Conservation (phyloP, 2,329 filamentous ascomycete species). For the Fusarium xylarioides region DNA sequence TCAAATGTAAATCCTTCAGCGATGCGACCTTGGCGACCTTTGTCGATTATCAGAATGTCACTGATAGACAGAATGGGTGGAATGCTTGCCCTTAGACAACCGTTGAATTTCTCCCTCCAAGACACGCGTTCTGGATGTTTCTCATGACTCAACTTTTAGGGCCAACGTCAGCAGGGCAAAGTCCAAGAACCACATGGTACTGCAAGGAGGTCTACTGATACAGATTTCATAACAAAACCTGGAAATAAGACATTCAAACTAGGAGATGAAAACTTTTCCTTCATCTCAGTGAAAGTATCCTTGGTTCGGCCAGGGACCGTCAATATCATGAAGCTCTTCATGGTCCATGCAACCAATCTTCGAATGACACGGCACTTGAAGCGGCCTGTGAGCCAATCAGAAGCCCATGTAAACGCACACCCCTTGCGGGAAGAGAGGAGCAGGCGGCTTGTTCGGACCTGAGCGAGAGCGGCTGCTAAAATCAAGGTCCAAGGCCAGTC, state of each 20-base stretch:
- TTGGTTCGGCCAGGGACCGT: conserved; percentile 15
- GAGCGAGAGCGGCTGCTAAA: conserved; percentile 34
- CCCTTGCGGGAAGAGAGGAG: conserved; percentile 13
- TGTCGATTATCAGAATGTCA: conserved; percentile 28
- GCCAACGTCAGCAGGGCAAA: conserved; percentile 27
- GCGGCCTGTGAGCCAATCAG: conserved; percentile 35
- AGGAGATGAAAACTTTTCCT: conserved; percentile 17
- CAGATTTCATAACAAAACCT: conserved; percentile 4
- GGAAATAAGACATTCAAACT: not conserved
- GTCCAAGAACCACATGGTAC: conserved; percentile 12
- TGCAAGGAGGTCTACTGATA: not conserved
- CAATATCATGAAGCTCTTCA: conserved; percentile 18
- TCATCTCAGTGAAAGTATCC: not conserved
- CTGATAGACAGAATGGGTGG: not conserved
- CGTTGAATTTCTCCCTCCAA: conserved; percentile 4
- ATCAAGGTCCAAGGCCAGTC: conserved; percentile 11
- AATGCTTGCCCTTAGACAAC: conserved; percentile 8
- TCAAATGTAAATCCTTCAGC: not conserved
- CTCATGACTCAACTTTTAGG: conserved; percentile 24
- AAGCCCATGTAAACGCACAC: conserved; percentile 21
- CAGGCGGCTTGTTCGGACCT: conserved; percentile 34
- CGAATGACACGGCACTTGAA: conserved; percentile 37
- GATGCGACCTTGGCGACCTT: conserved; percentile 13
- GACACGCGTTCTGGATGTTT: conserved; percentile 21
- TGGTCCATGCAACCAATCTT: conserved; percentile 30